Conservation (phyloP, 345 rosid genomes). For the Aethionema arabicum region DNA sequence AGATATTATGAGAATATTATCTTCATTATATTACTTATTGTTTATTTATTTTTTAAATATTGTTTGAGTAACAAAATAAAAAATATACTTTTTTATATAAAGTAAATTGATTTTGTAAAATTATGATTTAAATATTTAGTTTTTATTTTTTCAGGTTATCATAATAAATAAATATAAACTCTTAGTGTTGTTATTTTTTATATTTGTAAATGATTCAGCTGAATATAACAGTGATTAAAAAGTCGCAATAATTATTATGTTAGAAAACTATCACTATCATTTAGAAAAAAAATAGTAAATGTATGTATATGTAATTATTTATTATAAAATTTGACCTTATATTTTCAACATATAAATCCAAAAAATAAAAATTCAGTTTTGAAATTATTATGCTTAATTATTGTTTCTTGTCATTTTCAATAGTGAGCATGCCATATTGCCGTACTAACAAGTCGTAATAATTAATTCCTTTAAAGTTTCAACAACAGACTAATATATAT, state of each 20-base stretch:
- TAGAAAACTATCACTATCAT: conserved; percentile 4
- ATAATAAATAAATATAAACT: too few relatives aligned
- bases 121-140: too few relatives aligned
- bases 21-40: neutral
- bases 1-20: neutral
- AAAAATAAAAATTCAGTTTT: conserved; percentile 6
- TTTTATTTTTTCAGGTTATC: too few relatives aligned
- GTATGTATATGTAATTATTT: neutral
- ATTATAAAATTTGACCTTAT: neutral
- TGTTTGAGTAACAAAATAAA: too few relatives aligned
- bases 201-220: too few relatives aligned
- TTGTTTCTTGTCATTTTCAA: conserved; percentile 11
- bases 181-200: too few relatives aligned
- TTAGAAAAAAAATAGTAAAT: neutral
- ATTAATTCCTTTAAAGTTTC: too few relatives aligned
- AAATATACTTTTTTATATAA: too few relatives aligned
- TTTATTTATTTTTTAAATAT: too few relatives aligned
- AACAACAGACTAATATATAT: too few relatives aligned
- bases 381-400: conserved; percentile 8
- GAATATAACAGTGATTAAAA: too few relatives aligned
- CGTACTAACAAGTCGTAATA: neutral
- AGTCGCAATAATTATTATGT: neutral
- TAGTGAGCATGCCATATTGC: neutral
- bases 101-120: too few relatives aligned
- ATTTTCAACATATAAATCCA: conserved; percentile 7